phyloP scores from a whole-genome alignment of 2,329 filamentous ascomycete species.

The Claviceps quebecensis region DNA sequence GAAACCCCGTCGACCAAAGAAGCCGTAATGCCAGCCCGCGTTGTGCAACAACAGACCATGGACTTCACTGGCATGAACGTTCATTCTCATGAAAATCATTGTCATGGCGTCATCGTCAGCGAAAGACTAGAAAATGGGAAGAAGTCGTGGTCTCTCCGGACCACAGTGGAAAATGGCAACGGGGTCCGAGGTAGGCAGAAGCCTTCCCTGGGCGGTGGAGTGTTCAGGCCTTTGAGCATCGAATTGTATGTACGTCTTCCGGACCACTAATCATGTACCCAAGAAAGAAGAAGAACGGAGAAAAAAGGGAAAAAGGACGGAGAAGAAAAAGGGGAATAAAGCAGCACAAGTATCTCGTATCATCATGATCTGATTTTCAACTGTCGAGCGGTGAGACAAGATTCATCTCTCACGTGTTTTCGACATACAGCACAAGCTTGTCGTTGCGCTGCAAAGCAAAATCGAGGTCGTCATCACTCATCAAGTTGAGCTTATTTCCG shows the following conservation, averaged over 20 bases:
- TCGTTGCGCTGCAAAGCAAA: conserved; percentile 70
- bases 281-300: conserved; percentile 1
- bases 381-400: neutral
- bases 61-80: neutral
- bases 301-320: neutral
- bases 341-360: neutral
- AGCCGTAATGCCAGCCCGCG: neutral
- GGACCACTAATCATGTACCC: conserved; percentile 15
- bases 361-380: neutral
- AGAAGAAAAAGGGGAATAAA: neutral
- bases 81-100: too few species aligned
- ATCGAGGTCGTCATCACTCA: conserved; percentile 70
- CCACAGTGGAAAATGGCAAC: neutral
- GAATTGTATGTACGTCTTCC: conserved; percentile 9
- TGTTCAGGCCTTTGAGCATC: conserved; percentile 12
- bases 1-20: neutral
- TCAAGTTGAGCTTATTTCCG: conserved; percentile 58
- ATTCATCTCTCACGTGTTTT: conserved; percentile 27
- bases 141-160: neutral
- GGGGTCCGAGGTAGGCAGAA: neutral
- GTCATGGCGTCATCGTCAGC: too few species aligned
- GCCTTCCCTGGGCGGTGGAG: conserved; percentile 2
- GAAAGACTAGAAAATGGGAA: neutral
- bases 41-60: neutral
- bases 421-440: conserved; percentile 69